phyloP scores from a whole-genome alignment of 495 filamentous ascomycete species.

The Penicillium subrubescens region DNA sequence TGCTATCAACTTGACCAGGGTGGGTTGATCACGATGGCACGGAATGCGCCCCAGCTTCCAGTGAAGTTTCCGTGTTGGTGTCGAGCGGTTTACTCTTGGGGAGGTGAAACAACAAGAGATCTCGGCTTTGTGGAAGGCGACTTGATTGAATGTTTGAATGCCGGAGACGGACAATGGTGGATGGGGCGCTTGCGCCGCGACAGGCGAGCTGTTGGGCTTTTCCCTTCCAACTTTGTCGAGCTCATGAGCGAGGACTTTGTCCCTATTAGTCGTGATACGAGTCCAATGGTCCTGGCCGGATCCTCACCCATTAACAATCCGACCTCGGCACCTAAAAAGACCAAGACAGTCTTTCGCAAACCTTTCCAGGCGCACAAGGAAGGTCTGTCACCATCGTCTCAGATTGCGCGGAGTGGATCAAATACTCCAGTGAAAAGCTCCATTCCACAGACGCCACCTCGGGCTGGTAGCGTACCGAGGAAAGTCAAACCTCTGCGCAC shows the following conservation, averaged over 20 bases:
- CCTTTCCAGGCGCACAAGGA: constrained; percentile 59
- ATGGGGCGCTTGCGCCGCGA: constrained; percentile 87
- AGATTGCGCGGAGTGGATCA: constrained; percentile 33
- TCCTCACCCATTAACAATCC: constrained; percentile 48
- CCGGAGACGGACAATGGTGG: constrained; percentile 98
- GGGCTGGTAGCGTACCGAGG: constrained; percentile 39
- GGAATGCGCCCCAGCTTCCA: constrained; percentile 68
- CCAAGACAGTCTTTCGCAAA: constrained; percentile 52
- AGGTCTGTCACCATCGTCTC: constrained; percentile 48
- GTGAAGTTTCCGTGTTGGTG: constrained; percentile 94
- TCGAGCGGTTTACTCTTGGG: constrained; percentile 93
- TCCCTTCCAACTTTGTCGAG: constrained; percentile 96
- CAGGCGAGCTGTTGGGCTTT: constrained; percentile 82
- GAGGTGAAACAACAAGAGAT: constrained; percentile 93
- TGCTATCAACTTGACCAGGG: constrained; percentile 4
- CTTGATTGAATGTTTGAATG: constrained; percentile 96
- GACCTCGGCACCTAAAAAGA: constrained; percentile 52
- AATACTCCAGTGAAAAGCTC: constrained; percentile 40
- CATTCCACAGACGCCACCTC: constrained; percentile 52
- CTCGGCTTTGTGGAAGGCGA: constrained; percentile 97
- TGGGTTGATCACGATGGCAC: constrained; percentile 49
- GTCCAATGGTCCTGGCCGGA: constrained; percentile 57
- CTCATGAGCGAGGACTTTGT: constrained; percentile 82
- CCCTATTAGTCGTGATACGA: constrained; percentile 74
- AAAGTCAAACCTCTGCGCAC: constrained; percentile 44